Percentiles rank a stretch among this genome's conserved stretches.
Evolutionary conservation across 306 rosid species (phyloP).

Genomic region (Vigna hirtella): DNA sequence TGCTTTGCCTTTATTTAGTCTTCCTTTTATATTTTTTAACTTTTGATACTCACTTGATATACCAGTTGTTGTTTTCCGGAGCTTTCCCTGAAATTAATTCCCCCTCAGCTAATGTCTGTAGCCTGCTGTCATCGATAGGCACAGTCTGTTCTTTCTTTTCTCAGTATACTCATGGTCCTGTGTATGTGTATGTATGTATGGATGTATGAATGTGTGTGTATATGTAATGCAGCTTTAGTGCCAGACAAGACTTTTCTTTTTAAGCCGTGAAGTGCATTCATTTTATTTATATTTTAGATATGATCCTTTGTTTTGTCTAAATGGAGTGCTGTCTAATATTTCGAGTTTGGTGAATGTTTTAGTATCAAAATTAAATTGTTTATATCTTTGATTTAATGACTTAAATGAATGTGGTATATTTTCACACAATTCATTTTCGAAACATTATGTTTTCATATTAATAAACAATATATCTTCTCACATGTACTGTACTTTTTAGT

Average conservation of each 20-base stretch:
- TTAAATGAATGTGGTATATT: background rate
- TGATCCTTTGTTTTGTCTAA: background rate
- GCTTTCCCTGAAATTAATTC: background rate
- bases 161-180: no score
- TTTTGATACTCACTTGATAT: background rate
- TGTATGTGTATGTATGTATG: no score
- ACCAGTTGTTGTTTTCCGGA: background rate
- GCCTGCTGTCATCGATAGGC: background rate
- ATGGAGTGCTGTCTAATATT: background rate
- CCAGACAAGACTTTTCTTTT: no score
- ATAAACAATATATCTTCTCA: background rate
- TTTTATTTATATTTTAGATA: background rate
- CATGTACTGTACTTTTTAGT: background rate
- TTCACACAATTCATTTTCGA: background rate
- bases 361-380: no score
- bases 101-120: background rate
- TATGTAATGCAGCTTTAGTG: no score
- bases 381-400: background rate
- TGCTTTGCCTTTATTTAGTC: background rate
- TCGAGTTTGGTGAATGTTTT: background rate
- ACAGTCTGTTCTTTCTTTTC: no score
- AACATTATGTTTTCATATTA: background rate
- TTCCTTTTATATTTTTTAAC: no score
- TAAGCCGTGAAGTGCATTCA: no score
- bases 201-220: no score